A percentile compares a stretch with the other conserved stretches of the same genome.
These are phyloP conservation scores for Selaginella moellendorffii DNA, from an alignment of 75 land plant species.

Conservation along the genomic window DNA sequence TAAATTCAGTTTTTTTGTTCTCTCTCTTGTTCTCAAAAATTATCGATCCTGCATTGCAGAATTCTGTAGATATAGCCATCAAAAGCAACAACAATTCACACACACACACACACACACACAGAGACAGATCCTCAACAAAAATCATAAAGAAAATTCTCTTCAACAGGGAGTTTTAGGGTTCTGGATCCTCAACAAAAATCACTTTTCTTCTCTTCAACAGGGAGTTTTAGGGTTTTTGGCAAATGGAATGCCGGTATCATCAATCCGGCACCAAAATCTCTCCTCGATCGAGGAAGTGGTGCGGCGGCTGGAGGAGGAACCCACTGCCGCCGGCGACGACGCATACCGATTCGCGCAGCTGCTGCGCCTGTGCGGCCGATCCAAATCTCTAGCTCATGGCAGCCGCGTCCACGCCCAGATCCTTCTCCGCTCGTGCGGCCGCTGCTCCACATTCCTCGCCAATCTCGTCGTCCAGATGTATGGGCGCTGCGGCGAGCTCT, in stretches of 20 bases:
- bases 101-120: too few species aligned
- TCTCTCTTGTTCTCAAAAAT: too few species aligned
- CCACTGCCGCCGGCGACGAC: neutral
- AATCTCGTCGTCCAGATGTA: neutral
- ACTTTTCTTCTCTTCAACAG: conserved; percentile 38
- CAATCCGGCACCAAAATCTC: too few species aligned
- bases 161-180: conserved; percentile 18
- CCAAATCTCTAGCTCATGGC: neutral
- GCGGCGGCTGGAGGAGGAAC: neutral
- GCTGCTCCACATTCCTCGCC: neutral
- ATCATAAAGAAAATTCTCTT: too few species aligned
- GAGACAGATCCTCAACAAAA: too few species aligned
- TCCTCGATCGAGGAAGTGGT: neutral
- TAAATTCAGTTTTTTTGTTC: too few species aligned
- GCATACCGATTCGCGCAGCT: neutral
- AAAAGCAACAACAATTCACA: too few species aligned
- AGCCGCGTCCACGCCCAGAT: neutral
- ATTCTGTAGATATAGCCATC: too few species aligned
- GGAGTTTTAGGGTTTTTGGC: too few species aligned
- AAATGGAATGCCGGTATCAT: conserved; percentile 19
- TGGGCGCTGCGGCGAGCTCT: neutral
- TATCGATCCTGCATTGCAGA: too few species aligned
- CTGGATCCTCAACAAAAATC: conserved; percentile 16
- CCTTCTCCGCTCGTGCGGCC: neutral
- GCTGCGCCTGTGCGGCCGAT: neutral